A percentile compares a stretch with the other conserved stretches of the same genome.
phyloP scores from a whole-genome alignment of 768 basidiomycete genomes.

The Porpolomopsis calyptriformis region DNA sequence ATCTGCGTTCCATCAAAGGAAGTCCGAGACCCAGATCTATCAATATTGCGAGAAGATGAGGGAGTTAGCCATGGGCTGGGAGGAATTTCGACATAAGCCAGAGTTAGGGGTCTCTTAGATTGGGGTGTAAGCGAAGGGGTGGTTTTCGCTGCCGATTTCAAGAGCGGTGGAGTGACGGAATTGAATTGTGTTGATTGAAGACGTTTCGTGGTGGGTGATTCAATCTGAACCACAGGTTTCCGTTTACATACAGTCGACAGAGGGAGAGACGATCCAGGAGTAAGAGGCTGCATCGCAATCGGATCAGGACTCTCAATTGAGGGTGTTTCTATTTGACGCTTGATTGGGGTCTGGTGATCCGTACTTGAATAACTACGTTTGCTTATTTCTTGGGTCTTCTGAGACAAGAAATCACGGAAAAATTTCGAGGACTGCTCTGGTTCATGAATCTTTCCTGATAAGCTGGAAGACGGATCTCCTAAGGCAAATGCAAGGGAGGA shows the following conservation, averaged over 20 bases:
- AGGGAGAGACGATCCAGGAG: slow-evolving; percentile 16
- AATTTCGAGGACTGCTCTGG: slow-evolving; percentile 54
- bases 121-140: slow-evolving; percentile 12
- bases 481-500: slow-evolving; percentile 72
- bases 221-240: slow-evolving; percentile 47
- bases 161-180: slow-evolving; percentile 16
- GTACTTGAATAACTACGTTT: slow-evolving; percentile 14
- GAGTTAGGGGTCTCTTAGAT: slow-evolving; percentile 25
- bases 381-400: slow-evolving; percentile 38
- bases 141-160: slow-evolving; percentile 12
- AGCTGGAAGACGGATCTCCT: slow-evolving; percentile 30
- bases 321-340: slow-evolving; percentile 12
- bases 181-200: slow-evolving; percentile 23
- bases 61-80: slow-evolving; percentile 38
- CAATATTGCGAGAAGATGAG: slow-evolving; percentile 25
- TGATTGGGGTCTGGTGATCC: slow-evolving; percentile 12
- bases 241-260: slow-evolving; percentile 58
- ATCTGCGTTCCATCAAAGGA: slow-evolving; percentile 12
- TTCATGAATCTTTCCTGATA: slow-evolving; percentile 23
- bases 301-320: slow-evolving; percentile 46
- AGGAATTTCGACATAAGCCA: slow-evolving; percentile 38
- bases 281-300: slow-evolving; percentile 29
- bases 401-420: slow-evolving; percentile 56
- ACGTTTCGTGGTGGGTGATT: slow-evolving; percentile 59
- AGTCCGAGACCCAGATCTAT: background rate